Percentiles rank a stretch among this genome's conserved stretches.
phyloP scores from a whole-genome alignment of 2,329 filamentous ascomycete species.

The Apiospora arundinis region DNA sequence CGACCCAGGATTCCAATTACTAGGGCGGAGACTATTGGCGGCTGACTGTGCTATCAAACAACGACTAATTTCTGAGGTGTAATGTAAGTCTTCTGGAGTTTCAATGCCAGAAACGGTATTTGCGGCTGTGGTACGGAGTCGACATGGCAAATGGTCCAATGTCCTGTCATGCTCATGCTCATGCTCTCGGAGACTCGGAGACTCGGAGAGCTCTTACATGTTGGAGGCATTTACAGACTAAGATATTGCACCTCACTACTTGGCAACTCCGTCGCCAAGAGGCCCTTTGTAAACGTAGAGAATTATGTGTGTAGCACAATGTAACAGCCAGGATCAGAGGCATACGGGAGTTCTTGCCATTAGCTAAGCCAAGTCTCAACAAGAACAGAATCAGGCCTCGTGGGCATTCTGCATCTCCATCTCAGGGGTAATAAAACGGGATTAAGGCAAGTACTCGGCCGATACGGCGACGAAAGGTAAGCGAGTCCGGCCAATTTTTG shows the following conservation, averaged over 20 bases:
- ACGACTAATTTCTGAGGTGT: conserved; percentile 1
- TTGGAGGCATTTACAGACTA: neutral
- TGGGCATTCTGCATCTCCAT: neutral
- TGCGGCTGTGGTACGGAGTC: neutral
- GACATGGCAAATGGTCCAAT: too few species aligned
- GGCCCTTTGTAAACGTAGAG: neutral
- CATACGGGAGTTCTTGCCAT: neutral
- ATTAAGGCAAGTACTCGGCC: neutral
- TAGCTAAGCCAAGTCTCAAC: neutral
- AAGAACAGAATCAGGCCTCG: neutral
- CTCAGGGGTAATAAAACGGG: neutral
- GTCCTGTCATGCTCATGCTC: too few species aligned
- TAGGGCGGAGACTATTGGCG: conserved; percentile 6
- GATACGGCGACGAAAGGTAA: neutral
- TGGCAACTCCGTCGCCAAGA: conserved; percentile 7
- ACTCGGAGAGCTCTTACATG: neutral
- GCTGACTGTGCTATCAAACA: conserved; percentile 12
- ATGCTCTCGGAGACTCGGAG: too few species aligned
- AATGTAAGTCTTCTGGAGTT: neutral
- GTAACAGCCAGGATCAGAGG: neutral
- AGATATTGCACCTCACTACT: conserved; percentile 3
- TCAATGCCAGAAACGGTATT: neutral
- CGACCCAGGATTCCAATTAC: neutral
- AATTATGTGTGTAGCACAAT: neutral
- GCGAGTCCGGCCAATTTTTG: neutral